Conservation (phyloP, 768 basidiomycete genomes). For the Rickenella mellea region DNA sequence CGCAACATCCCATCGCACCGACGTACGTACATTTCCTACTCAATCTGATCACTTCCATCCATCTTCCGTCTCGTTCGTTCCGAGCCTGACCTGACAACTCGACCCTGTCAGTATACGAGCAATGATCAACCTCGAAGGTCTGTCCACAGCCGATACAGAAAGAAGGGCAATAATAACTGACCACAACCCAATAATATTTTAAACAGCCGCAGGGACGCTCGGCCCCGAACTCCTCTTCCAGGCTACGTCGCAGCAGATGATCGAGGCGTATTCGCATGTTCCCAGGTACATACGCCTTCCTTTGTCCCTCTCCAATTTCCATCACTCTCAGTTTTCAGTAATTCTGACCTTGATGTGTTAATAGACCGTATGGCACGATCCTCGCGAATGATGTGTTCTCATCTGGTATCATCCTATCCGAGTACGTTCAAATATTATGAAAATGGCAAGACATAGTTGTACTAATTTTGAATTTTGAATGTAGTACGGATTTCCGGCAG, state of each 20-base stretch:
- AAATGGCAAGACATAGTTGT: neutral
- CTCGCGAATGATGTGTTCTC: slow-evolving; percentile 89
- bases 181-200: too few species aligned
- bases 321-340: neutral
- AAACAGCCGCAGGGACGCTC: slow-evolving; percentile 69
- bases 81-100: too few species aligned
- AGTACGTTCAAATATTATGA: slow-evolving; percentile 38
- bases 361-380: slow-evolving; percentile 78
- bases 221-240: slow-evolving; percentile 92
- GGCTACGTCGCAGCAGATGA: slow-evolving; percentile 93
- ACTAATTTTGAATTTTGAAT: too few species aligned
- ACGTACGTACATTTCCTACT: slow-evolving; percentile 39
- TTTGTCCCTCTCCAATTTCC: neutral
- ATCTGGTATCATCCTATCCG: slow-evolving; percentile 82
- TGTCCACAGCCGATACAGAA: slow-evolving; percentile 6
- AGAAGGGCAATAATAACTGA: too few species aligned
- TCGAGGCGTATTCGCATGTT: slow-evolving; percentile 78
- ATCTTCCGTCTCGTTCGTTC: slow-evolving; percentile 1
- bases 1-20: slow-evolving; percentile 67
- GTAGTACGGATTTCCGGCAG: slow-evolving; percentile 90
- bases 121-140: slow-evolving; percentile 85
- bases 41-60: neutral
- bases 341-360: neutral
- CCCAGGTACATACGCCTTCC: slow-evolving; percentile 45
- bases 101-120: slow-evolving; percentile 55